Conservation (phyloP, 805 yeast genomes). For the Brettanomyces bruxellensis region DNA sequence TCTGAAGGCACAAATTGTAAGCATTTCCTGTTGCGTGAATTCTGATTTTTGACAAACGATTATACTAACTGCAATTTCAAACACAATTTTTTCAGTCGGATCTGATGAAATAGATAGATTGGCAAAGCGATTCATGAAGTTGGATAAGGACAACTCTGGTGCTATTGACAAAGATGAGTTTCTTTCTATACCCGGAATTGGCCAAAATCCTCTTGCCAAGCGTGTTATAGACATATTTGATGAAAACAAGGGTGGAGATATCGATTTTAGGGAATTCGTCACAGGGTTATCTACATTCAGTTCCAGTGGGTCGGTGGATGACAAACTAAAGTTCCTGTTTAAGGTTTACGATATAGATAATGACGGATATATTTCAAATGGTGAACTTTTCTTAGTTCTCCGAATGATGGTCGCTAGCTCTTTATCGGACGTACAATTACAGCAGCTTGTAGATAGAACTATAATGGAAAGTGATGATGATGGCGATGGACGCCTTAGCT, state of each 20-base stretch:
- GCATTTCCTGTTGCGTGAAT: constrained; percentile 15
- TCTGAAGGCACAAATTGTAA: constrained; percentile 73
- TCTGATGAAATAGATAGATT: constrained; percentile 86
- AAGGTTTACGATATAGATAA: constrained; percentile 91
- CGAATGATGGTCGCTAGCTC: constrained; percentile 97
- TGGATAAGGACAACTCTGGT: constrained; percentile 89
- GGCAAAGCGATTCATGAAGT: constrained; percentile 87
- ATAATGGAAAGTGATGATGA: constrained; percentile 87
- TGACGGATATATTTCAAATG: constrained; percentile 92
- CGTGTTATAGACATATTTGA: constrained; percentile 93
- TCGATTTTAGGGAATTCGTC: constrained; percentile 93
- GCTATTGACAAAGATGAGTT: constrained; percentile 88
- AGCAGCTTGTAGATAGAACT: constrained; percentile 94
- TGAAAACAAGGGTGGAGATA: constrained; percentile 83
- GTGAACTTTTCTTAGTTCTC: constrained; percentile 84
- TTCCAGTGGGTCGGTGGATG: constrained; percentile 70
- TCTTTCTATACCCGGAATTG: constrained; percentile 85
- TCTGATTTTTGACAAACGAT: neutral
- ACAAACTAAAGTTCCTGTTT: constrained; percentile 82
- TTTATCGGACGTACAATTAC: constrained; percentile 76
- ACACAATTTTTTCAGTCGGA: constrained; percentile 44
- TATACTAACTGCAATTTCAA: neutral
- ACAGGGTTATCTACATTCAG: constrained; percentile 64
- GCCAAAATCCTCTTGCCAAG: constrained; percentile 80
- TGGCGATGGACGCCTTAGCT: constrained; percentile 78